Evolutionary conservation across 2,329 filamentous ascomycete species (phyloP).

Genomic region (Nigrospora oryzae): DNA sequence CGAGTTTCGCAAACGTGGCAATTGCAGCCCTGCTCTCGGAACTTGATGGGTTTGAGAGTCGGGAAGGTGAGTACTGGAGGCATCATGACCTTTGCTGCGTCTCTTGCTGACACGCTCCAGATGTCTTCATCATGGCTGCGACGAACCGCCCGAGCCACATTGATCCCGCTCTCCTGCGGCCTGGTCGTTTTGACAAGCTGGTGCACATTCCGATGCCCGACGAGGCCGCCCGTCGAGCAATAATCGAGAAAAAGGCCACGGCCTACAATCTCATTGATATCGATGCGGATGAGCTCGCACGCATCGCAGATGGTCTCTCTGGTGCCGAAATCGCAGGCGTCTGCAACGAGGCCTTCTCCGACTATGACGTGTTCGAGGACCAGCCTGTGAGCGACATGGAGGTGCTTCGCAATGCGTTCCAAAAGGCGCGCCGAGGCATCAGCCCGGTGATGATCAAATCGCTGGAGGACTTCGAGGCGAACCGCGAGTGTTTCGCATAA

Average conservation of each 20-base stretch:
- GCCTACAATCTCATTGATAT: constrained; percentile 58
- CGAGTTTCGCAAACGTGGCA: constrained; percentile 38
- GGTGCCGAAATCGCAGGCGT: constrained; percentile 69
- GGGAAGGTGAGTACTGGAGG: too few relatives aligned
- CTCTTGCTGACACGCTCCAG: constrained; percentile 44
- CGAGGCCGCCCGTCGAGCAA: constrained; percentile 62
- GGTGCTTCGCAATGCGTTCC: constrained; percentile 5
- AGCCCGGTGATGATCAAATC: too few relatives aligned
- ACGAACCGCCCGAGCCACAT: constrained; percentile 85
- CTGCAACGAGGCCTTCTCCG: constrained; percentile 35
- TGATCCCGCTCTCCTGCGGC: constrained; percentile 77
- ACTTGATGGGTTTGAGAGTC: constrained; percentile 83
- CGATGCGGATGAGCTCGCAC: constrained; percentile 55
- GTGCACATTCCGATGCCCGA: constrained; percentile 83
- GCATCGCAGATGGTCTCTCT: constrained; percentile 65
- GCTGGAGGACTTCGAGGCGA: too few relatives aligned
- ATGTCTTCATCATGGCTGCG: constrained; percentile 80
- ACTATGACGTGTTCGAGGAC: constrained; percentile 16
- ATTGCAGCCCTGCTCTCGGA: constrained; percentile 86
- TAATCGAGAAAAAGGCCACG: constrained; percentile 60
- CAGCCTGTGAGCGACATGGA: constrained; percentile 17
- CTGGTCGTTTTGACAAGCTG: constrained; percentile 76
- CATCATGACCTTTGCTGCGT: too few relatives aligned
- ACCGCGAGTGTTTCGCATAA: too few relatives aligned
- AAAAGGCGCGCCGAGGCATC: too few relatives aligned